Conservation (phyloP, 225 moss, liverwort and hornwort species). For the Physcomitrium patens region DNA sequence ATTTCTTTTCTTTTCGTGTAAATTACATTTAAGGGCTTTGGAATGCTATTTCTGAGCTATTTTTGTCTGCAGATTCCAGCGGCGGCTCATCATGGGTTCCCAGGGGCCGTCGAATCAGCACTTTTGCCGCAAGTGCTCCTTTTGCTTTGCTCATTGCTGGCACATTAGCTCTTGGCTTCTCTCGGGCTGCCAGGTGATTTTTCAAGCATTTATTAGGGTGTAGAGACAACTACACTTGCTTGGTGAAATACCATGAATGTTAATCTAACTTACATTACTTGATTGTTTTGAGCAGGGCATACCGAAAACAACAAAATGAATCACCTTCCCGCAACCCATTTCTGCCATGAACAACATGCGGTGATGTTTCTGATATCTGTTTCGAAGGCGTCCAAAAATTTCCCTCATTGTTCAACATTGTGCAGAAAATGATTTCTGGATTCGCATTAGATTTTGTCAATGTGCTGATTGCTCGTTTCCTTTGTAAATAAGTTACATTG, state of each 20-base stretch:
- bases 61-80: constrained; percentile 34
- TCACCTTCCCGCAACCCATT: constrained; percentile 57
- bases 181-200: constrained; percentile 51
- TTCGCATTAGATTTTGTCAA: neutral
- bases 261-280: constrained; percentile 2
- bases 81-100: constrained; percentile 39
- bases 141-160: constrained; percentile 55
- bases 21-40: neutral
- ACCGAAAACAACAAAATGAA: constrained; percentile 62
- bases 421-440: constrained; percentile 10
- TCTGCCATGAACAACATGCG: constrained; percentile 42
- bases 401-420: neutral
- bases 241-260: neutral
- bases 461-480: neutral
- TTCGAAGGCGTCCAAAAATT: neutral
- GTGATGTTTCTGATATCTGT: neutral
- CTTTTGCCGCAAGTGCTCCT: constrained; percentile 51
- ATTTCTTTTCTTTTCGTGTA: constrained; percentile 5
- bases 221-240: neutral
- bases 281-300: constrained; percentile 40
- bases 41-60: constrained; percentile 1
- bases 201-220: neutral
- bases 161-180: constrained; percentile 53
- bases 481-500: constrained; percentile 20
- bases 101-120: constrained; percentile 42